Conservation (phyloP, 2,329 filamentous ascomycete genomes). For the Aureobasidium sp. region DNA sequence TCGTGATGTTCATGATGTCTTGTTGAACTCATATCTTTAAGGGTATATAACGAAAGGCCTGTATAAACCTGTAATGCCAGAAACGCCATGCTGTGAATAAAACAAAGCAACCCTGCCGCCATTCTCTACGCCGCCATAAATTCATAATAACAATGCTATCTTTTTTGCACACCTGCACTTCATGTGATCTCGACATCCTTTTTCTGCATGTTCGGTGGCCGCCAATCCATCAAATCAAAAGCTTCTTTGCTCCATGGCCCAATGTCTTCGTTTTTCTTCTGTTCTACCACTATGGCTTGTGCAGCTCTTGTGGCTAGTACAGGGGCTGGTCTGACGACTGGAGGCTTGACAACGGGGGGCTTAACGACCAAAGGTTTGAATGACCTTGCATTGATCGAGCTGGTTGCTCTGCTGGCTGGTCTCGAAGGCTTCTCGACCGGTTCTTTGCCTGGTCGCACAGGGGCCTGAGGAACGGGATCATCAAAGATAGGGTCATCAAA, state of each 20-base stretch:
- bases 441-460: not conserved
- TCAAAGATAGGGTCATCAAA: not conserved
- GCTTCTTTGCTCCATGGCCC: slow-evolving; percentile 65
- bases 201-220: slow-evolving; percentile 37
- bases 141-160: not conserved
- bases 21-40: not conserved
- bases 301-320: not conserved
- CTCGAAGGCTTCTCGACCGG: not conserved
- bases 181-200: not conserved
- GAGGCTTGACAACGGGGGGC: slow-evolving; percentile 6
- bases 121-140: not conserved
- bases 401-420: not conserved
- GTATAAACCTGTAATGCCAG: not conserved
- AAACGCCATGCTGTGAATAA: not conserved
- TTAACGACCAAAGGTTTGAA: too few relatives aligned
- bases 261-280: slow-evolving; percentile 26
- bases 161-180: not conserved
- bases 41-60: not conserved
- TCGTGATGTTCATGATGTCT: not conserved
- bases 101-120: not conserved
- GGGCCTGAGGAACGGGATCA: not conserved
- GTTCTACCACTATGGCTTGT: slow-evolving; percentile 6
- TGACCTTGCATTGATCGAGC: slow-evolving; percentile 18
- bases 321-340: slow-evolving; percentile 16
- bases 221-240: slow-evolving; percentile 55